Evolutionary conservation across 805 yeast genomes (phyloP).

Genomic region (Cyberlindnera misumaiensis): DNA sequence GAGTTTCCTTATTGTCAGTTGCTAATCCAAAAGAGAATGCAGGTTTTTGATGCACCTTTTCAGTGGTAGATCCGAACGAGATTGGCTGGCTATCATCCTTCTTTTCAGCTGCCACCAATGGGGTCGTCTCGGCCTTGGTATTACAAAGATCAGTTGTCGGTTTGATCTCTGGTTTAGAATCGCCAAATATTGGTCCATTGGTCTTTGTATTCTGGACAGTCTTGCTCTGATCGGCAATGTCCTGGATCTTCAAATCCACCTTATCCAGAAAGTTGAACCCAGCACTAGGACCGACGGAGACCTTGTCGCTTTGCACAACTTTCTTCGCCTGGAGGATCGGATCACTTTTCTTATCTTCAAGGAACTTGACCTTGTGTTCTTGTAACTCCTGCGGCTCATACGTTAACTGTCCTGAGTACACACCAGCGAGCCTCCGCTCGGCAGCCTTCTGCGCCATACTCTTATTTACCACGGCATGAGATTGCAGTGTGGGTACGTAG

Average conservation of each 20-base stretch:
- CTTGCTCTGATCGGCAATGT: not conserved
- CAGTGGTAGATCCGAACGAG: not conserved
- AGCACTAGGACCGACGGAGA: conserved; percentile 22
- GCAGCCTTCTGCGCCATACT: conserved; percentile 12
- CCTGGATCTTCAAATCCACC: not conserved
- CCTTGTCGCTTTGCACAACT: conserved; percentile 11
- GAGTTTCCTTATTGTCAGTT: conserved; percentile 1
- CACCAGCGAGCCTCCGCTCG: conserved; percentile 19
- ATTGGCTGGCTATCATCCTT: too few relatives aligned
- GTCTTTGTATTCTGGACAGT: not conserved
- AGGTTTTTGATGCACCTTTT: conserved; percentile 1
- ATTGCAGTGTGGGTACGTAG: conserved; percentile 12
- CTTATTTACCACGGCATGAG: conserved; percentile 10
- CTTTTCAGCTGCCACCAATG: too few relatives aligned
- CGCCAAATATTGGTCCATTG: too few relatives aligned
- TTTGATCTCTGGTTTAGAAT: too few relatives aligned
- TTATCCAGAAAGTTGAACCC: conserved; percentile 22
- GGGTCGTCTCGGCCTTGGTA: too few relatives aligned
- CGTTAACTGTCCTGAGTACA: conserved; percentile 21
- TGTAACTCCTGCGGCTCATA: conserved; percentile 20
- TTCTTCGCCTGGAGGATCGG: conserved; percentile 8
- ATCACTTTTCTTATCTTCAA: conserved; percentile 4
- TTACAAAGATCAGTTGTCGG: too few relatives aligned
- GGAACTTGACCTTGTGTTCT: conserved; percentile 14
- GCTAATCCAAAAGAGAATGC: conserved; percentile 7